A percentile compares a stretch with the other conserved stretches of the same genome.
phyloP scores from a whole-genome alignment of 805 yeast genomes.

The Lipomyces anomalus region DNA sequence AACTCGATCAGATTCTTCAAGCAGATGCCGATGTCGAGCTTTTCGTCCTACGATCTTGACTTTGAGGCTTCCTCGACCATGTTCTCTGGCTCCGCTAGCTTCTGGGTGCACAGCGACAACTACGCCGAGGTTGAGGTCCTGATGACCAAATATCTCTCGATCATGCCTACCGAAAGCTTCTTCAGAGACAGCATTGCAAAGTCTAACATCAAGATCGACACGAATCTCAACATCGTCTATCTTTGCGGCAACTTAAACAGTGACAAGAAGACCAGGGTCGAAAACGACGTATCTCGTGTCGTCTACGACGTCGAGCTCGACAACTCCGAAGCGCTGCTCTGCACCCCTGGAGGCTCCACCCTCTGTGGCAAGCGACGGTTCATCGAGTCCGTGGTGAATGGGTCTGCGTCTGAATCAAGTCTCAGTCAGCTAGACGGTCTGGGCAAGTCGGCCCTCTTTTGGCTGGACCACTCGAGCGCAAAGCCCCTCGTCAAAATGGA shows the following conservation, averaged over 20 bases:
- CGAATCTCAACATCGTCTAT: slow-evolving; percentile 17
- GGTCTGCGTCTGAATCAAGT: slow-evolving; percentile 12
- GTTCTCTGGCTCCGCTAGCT: slow-evolving; percentile 36
- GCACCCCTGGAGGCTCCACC: slow-evolving; percentile 20
- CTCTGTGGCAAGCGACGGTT: slow-evolving; percentile 17
- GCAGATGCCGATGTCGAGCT: slow-evolving; percentile 11
- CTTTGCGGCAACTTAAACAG: neutral
- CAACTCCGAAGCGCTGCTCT: slow-evolving; percentile 16
- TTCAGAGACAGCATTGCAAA: slow-evolving; percentile 11
- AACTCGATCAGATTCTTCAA: slow-evolving; percentile 16
- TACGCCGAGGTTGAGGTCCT: slow-evolving; percentile 48
- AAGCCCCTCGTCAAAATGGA: slow-evolving; percentile 12
- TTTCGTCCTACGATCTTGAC: slow-evolving; percentile 30
- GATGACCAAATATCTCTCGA: slow-evolving; percentile 40
- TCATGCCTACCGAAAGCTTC: slow-evolving; percentile 20
- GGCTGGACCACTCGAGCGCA: slow-evolving; percentile 13
- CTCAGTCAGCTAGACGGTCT: slow-evolving; percentile 18
- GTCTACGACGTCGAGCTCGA: slow-evolving; percentile 17
- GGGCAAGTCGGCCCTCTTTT: slow-evolving; percentile 17
- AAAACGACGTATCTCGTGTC: slow-evolving; percentile 9
- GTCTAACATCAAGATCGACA: slow-evolving; percentile 7
- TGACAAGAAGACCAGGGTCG: neutral
- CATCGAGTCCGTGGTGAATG: slow-evolving; percentile 20
- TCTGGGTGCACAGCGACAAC: slow-evolving; percentile 59
- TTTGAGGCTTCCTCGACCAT: slow-evolving; percentile 32